Conservation (phyloP, 192 early-diverging fungal species). For the Dimargaris cristalligena region DNA sequence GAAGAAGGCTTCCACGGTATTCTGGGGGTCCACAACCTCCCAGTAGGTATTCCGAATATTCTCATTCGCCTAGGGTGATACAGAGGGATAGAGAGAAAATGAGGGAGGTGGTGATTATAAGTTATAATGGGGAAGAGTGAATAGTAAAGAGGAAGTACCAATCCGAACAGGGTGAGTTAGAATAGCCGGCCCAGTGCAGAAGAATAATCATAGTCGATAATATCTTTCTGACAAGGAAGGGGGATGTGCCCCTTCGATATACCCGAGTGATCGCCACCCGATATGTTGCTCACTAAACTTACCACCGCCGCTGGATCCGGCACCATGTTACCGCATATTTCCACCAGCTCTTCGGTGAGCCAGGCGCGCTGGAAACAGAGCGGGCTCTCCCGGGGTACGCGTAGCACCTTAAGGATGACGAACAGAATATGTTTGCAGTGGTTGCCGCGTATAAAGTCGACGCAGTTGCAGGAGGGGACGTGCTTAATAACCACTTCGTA, state of each 20-base stretch:
- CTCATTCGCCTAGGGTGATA: too few species aligned
- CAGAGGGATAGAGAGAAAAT: too few species aligned
- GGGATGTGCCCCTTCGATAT: not conserved
- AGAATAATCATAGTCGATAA: too few species aligned
- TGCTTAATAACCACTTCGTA: not conserved
- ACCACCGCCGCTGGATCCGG: not conserved
- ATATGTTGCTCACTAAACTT: not conserved
- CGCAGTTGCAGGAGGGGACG: not conserved
- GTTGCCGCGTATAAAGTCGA: not conserved
- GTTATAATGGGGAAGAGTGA: too few species aligned
- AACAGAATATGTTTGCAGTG: slow-evolving; percentile 7
- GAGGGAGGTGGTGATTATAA: too few species aligned
- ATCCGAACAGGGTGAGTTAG: too few species aligned
- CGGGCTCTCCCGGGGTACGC: not conserved
- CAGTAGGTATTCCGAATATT: too few species aligned
- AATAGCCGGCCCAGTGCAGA: too few species aligned
- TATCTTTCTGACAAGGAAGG: too few species aligned
- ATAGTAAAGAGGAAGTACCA: too few species aligned
- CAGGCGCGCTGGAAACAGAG: not conserved
- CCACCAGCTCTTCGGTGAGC: not conserved
- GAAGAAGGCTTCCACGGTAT: too few species aligned
- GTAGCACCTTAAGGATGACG: not conserved
- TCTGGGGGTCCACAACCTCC: too few species aligned
- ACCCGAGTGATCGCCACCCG: not conserved
- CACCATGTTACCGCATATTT: not conserved